Evolutionary conservation across 768 basidiomycete species (phyloP), one percentile per base, ranked within the genome.

Genomic region (Boletus sensibilis): DNA sequence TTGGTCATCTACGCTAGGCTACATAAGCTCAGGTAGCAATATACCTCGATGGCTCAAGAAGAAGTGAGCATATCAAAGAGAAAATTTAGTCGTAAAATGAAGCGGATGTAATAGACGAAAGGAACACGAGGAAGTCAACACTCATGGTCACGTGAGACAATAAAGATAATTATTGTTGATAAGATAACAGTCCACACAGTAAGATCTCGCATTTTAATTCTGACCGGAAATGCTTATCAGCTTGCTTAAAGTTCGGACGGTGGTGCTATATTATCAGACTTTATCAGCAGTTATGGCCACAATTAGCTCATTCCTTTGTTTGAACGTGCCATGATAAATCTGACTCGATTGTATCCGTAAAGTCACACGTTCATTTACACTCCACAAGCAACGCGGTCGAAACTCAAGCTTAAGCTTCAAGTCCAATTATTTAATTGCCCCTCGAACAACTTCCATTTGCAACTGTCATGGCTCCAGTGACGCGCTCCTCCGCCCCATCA

Each of bases 401-500:
- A 14, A 29, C 27, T 29, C 27, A n/a, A n/a, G n/a, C n/a, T n/a
- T n/a, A n/a, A 13, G 13, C 13, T 40, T 40, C 40, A 5, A 12
- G 43, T 35, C 21, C 9, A 8, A 23, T 27, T 29, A 29, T 29
- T 29, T 50, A 23, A 37, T 49, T 37, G 21, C 48, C 13, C 13
- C 38, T n/a, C 49, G 29, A 50, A 18, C 25, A 1, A 29, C 27
- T 25, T 48, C 23, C 47, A 35, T 7, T 43, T 20, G 25, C 25
- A 29, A 35, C 20, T 12, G 1, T 50, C 34, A 71, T 73, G 72
- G 8, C 66, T 1, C 68, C 70, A 53, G 3, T 12, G 9, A 72
- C 68, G 23, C 70, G 72, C 31, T 72, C 68, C n/a, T 63, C 68
- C 10, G 60, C 71, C 18, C 63, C 68, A 13, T 68, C 72, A 0